Evolutionary conservation across 352 stramenopile species (phyloP).

Genomic region (Globisporangium parvum): DNA sequence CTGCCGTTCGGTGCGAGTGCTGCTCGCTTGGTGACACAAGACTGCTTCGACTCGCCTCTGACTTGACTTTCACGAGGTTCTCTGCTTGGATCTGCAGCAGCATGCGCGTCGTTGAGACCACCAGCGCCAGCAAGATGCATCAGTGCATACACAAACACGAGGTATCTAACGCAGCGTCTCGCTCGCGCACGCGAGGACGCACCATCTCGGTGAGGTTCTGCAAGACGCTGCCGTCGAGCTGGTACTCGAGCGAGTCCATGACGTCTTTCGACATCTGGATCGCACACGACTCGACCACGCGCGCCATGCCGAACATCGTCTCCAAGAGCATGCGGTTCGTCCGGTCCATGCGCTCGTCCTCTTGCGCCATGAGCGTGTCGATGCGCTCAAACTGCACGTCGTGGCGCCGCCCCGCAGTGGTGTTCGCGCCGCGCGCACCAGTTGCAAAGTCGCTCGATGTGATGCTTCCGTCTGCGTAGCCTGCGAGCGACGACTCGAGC

Average conservation of each 20-base stretch:
- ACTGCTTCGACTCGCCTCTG: conserved; percentile 12
- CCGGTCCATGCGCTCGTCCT: conserved; percentile 55
- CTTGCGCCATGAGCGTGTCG: conserved; percentile 40
- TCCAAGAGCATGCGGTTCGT: conserved; percentile 76
- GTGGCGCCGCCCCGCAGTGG: conserved; percentile 6
- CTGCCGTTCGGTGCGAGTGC: background rate
- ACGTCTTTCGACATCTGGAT: conserved; percentile 80
- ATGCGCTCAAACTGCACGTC: conserved; percentile 48
- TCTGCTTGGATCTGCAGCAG: conserved; percentile 39
- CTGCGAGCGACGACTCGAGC: conserved; percentile 39
- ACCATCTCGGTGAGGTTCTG: conserved; percentile 59
- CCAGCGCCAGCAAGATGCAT: no score
- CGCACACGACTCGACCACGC: conserved; percentile 78
- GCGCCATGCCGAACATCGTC: conserved; percentile 78
- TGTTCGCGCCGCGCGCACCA: background rate
- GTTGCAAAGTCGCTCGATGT: background rate
- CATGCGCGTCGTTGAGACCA: no score
- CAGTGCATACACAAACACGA: background rate
- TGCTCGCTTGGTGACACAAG: background rate
- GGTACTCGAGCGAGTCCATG: conserved; percentile 76
- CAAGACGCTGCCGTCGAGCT: conserved; percentile 61
- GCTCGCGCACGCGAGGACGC: background rate
- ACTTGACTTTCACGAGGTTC: conserved; percentile 47
- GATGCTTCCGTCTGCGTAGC: conserved; percentile 7
- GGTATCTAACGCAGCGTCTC: background rate